Evolutionary conservation across 1,139 yeast genomes (phyloP).

Genomic region (Neolecta irregularis): DNA sequence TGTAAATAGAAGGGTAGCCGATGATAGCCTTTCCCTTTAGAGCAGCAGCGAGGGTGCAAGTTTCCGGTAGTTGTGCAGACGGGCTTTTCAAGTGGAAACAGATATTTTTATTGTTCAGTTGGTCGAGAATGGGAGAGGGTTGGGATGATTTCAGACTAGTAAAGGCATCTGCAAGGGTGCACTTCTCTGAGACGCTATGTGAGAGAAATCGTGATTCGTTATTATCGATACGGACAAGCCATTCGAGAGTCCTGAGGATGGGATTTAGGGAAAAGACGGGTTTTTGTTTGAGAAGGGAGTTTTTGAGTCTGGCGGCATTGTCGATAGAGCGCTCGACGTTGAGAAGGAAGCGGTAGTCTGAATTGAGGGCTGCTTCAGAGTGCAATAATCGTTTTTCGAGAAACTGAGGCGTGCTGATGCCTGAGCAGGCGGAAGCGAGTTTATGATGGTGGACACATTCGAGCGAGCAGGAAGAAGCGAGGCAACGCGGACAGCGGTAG

Average conservation of each 20-base stretch:
- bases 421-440: constrained; percentile 45
- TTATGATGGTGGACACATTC: constrained; percentile 63
- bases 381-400: constrained; percentile 36
- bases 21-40: too few relatives aligned
- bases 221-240: too few relatives aligned
- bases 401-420: constrained; percentile 44
- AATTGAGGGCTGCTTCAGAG: constrained; percentile 36
- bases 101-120: constrained; percentile 8
- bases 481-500: constrained; percentile 84
- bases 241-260: too few relatives aligned
- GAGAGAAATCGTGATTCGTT: too few relatives aligned
- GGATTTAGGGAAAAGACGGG: too few relatives aligned
- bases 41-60: too few relatives aligned
- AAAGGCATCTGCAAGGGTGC: too few relatives aligned
- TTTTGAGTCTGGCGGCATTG: constrained; percentile 30
- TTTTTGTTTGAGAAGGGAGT: constrained; percentile 16
- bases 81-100: too few relatives aligned
- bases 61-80: too few relatives aligned
- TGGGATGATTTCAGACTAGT: too few relatives aligned
- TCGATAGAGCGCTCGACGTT: constrained; percentile 44
- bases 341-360: constrained; percentile 70
- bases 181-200: too few relatives aligned
- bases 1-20: too few relatives aligned
- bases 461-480: constrained; percentile 48
- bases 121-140: constrained; percentile 14